Evolutionary conservation across 306 rosid species (phyloP).

Genomic region (Rosa rugosa): DNA sequence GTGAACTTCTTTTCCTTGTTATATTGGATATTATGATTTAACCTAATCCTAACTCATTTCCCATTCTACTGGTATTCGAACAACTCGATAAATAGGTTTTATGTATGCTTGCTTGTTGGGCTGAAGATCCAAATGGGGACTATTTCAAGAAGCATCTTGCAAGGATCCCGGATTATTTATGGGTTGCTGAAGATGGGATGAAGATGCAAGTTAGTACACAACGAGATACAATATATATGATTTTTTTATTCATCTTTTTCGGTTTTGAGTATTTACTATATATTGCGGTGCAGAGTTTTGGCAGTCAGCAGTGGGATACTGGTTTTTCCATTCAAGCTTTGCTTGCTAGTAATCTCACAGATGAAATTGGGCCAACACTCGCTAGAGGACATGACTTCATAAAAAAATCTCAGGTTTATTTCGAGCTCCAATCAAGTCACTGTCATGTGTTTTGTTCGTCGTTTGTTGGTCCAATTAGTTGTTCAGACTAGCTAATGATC

Average conservation of each 20-base stretch:
- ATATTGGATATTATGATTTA: neutral
- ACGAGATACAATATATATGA: neutral
- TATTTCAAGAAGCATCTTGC: conserved; percentile 69
- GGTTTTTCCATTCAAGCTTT: conserved; percentile 63
- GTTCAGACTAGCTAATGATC: no score
- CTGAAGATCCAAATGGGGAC: conserved; percentile 71
- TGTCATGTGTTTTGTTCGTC: neutral
- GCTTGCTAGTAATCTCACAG: conserved; percentile 47
- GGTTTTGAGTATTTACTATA: neutral
- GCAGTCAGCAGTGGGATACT: conserved; percentile 75
- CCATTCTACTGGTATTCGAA: neutral
- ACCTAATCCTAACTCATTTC: neutral
- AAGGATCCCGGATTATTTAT: conserved; percentile 62
- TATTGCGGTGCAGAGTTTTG: conserved; percentile 46
- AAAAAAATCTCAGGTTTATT: conserved; percentile 59
- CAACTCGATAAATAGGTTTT: conserved; percentile 34
- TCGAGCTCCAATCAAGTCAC: no score
- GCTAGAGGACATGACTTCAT: conserved; percentile 60
- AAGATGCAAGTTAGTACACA: conserved; percentile 51
- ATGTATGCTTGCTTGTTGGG: conserved; percentile 81
- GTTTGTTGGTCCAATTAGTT: neutral
- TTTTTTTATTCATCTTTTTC: neutral
- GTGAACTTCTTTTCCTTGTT: neutral
- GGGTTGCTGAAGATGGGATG: conserved; percentile 84
- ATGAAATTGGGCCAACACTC: conserved; percentile 52